Base-by-base conservation (phyloP, 2,329 filamentous ascomycete genomes). In the Aureobasidium mangrovei region DNA sequence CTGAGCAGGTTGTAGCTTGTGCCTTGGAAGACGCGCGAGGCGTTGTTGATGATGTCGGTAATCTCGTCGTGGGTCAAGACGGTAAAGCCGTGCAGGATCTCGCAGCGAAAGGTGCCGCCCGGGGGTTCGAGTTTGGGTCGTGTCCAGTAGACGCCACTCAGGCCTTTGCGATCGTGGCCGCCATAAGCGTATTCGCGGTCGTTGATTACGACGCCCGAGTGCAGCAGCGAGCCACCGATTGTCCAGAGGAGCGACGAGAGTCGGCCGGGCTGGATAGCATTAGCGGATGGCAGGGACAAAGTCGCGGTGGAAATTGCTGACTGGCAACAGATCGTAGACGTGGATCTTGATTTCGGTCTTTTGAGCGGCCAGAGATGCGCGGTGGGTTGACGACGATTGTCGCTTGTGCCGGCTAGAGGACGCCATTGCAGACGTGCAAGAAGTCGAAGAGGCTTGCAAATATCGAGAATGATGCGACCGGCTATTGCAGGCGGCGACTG, bases 131-230 rank as follows among this genome's bases (percentile, higher is more conserved):
- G 79, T 60, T 76, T 77, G 1, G 88, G 88, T 42, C 60, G 62
- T 12, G 87, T 91, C 82, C 83, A 90, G 72, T 93, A 94, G 7
- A 94, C 88, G 46, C 88, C 88, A 3, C 86, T 91, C 55, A 84
- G 69, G 27, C 80, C 79, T 47, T 74, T 79, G 61, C 79, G 80
- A 64, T 88, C 82, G 67, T 94, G 88, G 1, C 88, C 88, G 41
- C 88, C 88, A 64, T 88, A 94, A 26, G 88, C 88, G 66, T 93
- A 94, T 73, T 94, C 88, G 59, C 77, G 80, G 60, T 84, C 81
- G 66, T 84, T 84, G 69, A 93, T 88, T 39, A 90, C 86, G 53
- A 94, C 85, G 51, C 87, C 88, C 0, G 88, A 88, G 67, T 94
- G 88, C 4, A 93, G 79, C 33, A 94, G 81, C 4, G 84, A 87